A percentile compares a stretch with the other conserved stretches of the same genome.
Evolutionary conservation across 805 yeast species (phyloP).

Genomic region (Metschnikowia lochheadii): DNA sequence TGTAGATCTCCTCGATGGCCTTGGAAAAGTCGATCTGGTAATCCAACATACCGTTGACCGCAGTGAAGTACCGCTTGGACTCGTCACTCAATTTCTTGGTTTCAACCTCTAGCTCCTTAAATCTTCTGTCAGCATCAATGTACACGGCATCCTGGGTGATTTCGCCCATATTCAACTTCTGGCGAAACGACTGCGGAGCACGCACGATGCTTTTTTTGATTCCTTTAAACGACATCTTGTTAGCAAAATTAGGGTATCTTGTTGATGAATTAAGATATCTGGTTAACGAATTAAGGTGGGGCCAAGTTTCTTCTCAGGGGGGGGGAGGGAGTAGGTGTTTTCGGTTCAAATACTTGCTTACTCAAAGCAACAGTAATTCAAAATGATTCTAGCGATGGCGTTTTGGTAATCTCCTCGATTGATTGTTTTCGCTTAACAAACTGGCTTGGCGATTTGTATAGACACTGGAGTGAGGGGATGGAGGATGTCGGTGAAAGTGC

Average conservation of each 20-base stretch:
- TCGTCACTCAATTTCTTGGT: constrained; percentile 88
- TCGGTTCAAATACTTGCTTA: neutral
- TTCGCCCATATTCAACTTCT: constrained; percentile 81
- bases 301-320: neutral
- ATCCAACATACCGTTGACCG: constrained; percentile 89
- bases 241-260: no score
- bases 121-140: constrained; percentile 92
- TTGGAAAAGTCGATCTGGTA: constrained; percentile 95
- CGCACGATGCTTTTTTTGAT: constrained; percentile 73
- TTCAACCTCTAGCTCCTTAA: constrained; percentile 85
- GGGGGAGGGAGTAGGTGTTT: neutral
- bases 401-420: neutral
- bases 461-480: neutral
- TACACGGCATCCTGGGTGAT: constrained; percentile 73
- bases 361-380: neutral
- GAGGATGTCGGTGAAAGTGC: neutral
- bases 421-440: neutral
- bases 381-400: no score
- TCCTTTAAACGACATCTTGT: constrained; percentile 80
- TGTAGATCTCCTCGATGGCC: constrained; percentile 92
- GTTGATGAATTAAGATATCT: constrained; percentile 52
- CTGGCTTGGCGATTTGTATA: neutral
- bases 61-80: constrained; percentile 82
- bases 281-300: neutral
- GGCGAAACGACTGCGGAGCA: constrained; percentile 90